phyloP scores from a whole-genome alignment of 2,329 filamentous ascomycete genomes.

The Fusarium odoratissimum region DNA sequence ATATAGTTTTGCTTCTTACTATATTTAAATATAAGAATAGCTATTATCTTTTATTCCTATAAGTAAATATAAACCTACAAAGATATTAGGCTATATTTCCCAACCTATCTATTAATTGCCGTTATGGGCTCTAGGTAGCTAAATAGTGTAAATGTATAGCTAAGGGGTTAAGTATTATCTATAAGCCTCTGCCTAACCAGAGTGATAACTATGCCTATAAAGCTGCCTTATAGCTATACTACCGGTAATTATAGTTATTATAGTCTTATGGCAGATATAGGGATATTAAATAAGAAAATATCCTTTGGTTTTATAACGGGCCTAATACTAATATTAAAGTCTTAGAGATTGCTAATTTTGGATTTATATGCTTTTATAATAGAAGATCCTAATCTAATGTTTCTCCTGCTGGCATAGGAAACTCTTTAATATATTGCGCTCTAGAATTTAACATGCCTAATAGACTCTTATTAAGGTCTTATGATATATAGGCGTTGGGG shows the following conservation, averaged over 20 bases:
- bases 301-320: background rate
- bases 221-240: background rate
- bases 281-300: slow-evolving; percentile 1
- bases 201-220: background rate
- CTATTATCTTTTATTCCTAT: background rate
- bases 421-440: background rate
- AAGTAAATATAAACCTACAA: background rate
- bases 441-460: background rate
- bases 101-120: background rate
- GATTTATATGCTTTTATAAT: background rate
- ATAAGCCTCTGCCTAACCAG: background rate
- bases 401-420: background rate
- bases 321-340: background rate
- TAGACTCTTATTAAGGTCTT: background rate
- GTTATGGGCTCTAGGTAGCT: background rate
- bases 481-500: background rate
- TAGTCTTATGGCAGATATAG: background rate
- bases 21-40: background rate
- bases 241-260: background rate
- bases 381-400: background rate
- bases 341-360: slow-evolving; percentile 5
- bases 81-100: slow-evolving; percentile 4
- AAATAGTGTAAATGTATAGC: slow-evolving; percentile 4
- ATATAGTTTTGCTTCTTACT: background rate
- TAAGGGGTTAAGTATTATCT: background rate